phyloP scores from a whole-genome alignment of 176 grass and related monocot species.

The Aechmea fasciata region DNA sequence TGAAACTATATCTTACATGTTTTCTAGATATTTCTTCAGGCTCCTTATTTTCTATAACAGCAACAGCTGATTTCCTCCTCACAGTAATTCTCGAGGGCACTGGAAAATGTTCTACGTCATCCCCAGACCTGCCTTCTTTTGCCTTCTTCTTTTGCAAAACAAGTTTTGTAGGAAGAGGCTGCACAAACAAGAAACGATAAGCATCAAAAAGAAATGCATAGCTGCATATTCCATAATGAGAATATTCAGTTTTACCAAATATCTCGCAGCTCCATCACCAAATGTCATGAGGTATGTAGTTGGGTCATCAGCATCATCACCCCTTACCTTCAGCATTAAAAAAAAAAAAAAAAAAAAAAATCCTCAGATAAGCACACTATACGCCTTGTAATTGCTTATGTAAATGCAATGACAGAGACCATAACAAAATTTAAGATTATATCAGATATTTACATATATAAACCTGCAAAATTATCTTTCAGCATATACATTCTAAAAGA shows the following conservation, averaged over 20 bases:
- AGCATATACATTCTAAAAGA: too few species aligned
- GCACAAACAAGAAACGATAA: slow-evolving; percentile 25
- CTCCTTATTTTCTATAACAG: slow-evolving; percentile 46
- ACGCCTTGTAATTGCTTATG: background rate
- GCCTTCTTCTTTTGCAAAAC: slow-evolving; percentile 89
- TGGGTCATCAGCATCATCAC: slow-evolving; percentile 86
- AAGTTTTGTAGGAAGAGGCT: slow-evolving; percentile 95
- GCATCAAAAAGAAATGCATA: slow-evolving; percentile 7
- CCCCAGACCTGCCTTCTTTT: slow-evolving; percentile 85
- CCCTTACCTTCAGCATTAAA: slow-evolving; percentile 53
- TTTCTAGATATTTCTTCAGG: slow-evolving; percentile 57
- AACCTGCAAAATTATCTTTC: too few species aligned
- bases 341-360: slow-evolving; percentile 26
- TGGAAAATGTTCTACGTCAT: slow-evolving; percentile 89
- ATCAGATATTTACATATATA: too few species aligned
- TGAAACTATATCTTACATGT: slow-evolving; percentile 45
- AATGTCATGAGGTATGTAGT: slow-evolving; percentile 86
- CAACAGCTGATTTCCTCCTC: slow-evolving; percentile 33
- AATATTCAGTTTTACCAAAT: slow-evolving; percentile 59
- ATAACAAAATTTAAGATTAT: too few species aligned
- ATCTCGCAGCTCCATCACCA: slow-evolving; percentile 63
- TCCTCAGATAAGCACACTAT: slow-evolving; percentile 8
- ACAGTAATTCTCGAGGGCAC: slow-evolving; percentile 75
- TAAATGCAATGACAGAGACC: background rate
- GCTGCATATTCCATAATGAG: slow-evolving; percentile 5